Conservation (phyloP, 1,284 basidiomycete species). For the Agroathelia rolfsii region DNA sequence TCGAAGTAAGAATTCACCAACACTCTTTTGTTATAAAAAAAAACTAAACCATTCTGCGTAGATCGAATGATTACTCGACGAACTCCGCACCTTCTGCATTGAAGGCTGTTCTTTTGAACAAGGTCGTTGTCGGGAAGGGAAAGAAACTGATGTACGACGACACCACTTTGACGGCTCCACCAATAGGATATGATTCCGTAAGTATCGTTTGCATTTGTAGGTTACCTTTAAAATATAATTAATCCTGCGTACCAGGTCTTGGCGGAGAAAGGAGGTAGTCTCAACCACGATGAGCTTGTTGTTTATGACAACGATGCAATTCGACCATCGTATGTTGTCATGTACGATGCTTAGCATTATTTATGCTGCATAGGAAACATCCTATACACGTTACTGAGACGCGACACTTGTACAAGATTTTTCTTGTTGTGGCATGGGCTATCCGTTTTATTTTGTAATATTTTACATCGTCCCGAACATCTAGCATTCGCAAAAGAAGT, state of each 20-base stretch:
- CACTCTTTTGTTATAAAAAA: conserved; percentile 3
- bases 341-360: conserved; percentile 47
- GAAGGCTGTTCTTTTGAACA: conserved; percentile 57
- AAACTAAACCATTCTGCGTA: conserved; percentile 13
- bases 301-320: conserved; percentile 60
- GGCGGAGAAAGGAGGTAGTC: conserved; percentile 45
- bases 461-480: too few relatives aligned
- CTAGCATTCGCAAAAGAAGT: too few relatives aligned
- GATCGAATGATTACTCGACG: conserved; percentile 53
- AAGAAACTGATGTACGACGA: conserved; percentile 50
- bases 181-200: conserved; percentile 52
- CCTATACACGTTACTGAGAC: too few relatives aligned
- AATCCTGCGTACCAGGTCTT: conserved; percentile 31
- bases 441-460: too few relatives aligned
- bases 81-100: conserved; percentile 40
- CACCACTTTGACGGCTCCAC: conserved; percentile 38
- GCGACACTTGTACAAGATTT: too few relatives aligned
- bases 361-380: too few relatives aligned
- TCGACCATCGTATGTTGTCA: conserved; percentile 50
- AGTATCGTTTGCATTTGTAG: conserved; percentile 13
- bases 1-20: conserved; percentile 36
- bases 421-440: too few relatives aligned
- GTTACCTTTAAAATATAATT: neutral
- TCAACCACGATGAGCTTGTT: conserved; percentile 57
- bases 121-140: conserved; percentile 58